Conservation (phyloP, 164 flowering plant species). For the Tetracentron sinense region DNA sequence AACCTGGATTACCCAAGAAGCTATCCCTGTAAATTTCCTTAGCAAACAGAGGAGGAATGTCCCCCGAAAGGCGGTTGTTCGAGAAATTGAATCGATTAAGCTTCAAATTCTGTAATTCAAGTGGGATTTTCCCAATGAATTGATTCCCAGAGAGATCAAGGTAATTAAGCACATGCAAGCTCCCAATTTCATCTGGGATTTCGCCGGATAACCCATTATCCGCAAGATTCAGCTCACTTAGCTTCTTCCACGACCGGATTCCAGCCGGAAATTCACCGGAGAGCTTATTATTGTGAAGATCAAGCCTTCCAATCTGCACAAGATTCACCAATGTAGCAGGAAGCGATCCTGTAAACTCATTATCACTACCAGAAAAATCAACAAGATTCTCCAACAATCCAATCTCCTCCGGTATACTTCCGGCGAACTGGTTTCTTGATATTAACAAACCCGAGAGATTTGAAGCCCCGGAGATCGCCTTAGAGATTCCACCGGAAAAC, state of each 20-base stretch:
- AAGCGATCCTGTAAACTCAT: slow-evolving; percentile 36
- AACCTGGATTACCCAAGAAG: slow-evolving; percentile 64
- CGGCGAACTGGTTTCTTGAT: slow-evolving; percentile 40
- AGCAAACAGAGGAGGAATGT: slow-evolving; percentile 45
- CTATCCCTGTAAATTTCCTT: slow-evolving; percentile 42
- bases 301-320: slow-evolving; percentile 37
- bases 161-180: slow-evolving; percentile 45
- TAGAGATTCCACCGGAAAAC: slow-evolving; percentile 43
- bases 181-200: slow-evolving; percentile 54
- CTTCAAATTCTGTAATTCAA: slow-evolving; percentile 54
- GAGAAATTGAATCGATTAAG: slow-evolving; percentile 63
- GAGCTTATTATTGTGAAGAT: slow-evolving; percentile 47
- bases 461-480: slow-evolving; percentile 42
- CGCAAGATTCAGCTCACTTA: slow-evolving; percentile 56
- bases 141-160: slow-evolving; percentile 60
- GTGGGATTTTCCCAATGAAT: slow-evolving; percentile 53
- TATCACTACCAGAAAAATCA: slow-evolving; percentile 36
- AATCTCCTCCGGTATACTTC: slow-evolving; percentile 53
- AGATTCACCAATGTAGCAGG: slow-evolving; percentile 43
- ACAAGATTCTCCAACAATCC: slow-evolving; percentile 37
- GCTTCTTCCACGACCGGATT: slow-evolving; percentile 43
- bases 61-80: slow-evolving; percentile 47
- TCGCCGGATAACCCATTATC: slow-evolving; percentile 44
- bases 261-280: slow-evolving; percentile 51
- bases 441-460: slow-evolving; percentile 41